phyloP scores from a whole-genome alignment of 2,329 filamentous ascomycete species.

The Pezicula neosporulosa region DNA sequence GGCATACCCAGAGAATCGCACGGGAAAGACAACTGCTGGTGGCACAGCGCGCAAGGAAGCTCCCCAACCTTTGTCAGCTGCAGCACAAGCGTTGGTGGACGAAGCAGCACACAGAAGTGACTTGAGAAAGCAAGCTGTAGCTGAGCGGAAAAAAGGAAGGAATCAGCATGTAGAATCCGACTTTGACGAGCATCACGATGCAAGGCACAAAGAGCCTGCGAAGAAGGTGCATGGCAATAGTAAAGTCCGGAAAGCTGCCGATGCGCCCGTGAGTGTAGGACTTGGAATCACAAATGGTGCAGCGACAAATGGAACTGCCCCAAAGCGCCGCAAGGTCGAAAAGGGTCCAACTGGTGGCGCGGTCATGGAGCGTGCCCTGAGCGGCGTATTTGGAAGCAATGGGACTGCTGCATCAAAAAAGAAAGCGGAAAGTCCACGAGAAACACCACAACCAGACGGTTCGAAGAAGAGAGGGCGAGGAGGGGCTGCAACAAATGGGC shows the following conservation, averaged over 20 bases:
- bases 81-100: conserved; percentile 73
- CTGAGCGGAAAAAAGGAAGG: conserved; percentile 63
- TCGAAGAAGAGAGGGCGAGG: conserved; percentile 71
- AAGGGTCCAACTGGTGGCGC: conserved; percentile 50
- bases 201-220: conserved; percentile 34
- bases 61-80: conserved; percentile 62
- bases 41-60: conserved; percentile 78
- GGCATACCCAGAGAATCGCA: conserved; percentile 88
- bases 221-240: conserved; percentile 62
- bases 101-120: conserved; percentile 84
- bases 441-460: conserved; percentile 62
- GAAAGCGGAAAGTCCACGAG: conserved; percentile 62
- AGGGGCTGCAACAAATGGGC: conserved; percentile 60
- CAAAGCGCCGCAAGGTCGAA: conserved; percentile 81
- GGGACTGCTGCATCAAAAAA: conserved; percentile 47
- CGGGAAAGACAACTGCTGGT: conserved; percentile 56
- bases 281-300: conserved; percentile 61
- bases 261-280: conserved; percentile 50
- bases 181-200: conserved; percentile 63
- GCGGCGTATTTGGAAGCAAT: conserved; percentile 47
- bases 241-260: conserved; percentile 62
- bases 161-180: conserved; percentile 71
- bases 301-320: conserved; percentile 46
- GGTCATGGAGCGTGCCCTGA: conserved; percentile 67
- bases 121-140: conserved; percentile 75